Percentiles rank a stretch among this genome's conserved stretches.
Evolutionary conservation across 306 rosid species (phyloP).

Genomic region (Malus asiatica): DNA sequence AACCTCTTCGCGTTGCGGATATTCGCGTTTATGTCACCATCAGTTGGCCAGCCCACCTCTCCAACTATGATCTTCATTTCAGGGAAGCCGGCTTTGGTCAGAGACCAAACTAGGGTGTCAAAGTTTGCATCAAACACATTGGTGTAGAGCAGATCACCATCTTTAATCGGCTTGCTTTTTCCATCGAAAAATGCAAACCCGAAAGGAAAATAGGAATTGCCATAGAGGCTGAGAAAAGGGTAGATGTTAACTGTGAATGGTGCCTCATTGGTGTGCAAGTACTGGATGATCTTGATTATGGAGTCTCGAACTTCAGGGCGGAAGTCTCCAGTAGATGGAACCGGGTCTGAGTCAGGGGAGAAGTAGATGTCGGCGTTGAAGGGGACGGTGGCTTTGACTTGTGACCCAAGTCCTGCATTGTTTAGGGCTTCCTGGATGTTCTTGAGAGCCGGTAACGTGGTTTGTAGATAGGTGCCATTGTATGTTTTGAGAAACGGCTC

Average conservation of each 20-base stretch:
- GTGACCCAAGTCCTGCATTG: slow-evolving; percentile 48
- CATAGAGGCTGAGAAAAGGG: slow-evolving; percentile 75
- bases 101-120: slow-evolving; percentile 64
- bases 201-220: slow-evolving; percentile 64
- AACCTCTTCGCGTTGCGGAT: slow-evolving; percentile 53
- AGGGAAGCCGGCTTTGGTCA: slow-evolving; percentile 61
- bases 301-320: slow-evolving; percentile 58
- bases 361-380: slow-evolving; percentile 84
- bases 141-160: slow-evolving; percentile 55
- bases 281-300: slow-evolving; percentile 51
- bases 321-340: slow-evolving; percentile 90
- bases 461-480: slow-evolving; percentile 53
- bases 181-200: slow-evolving; percentile 90
- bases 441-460: slow-evolving; percentile 73
- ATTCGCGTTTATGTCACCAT: slow-evolving; percentile 63
- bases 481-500: slow-evolving; percentile 86
- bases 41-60: slow-evolving; percentile 94
- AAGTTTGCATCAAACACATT: slow-evolving; percentile 83
- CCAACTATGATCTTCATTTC: slow-evolving; percentile 58
- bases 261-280: slow-evolving; percentile 48
- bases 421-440: slow-evolving; percentile 70
- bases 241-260: slow-evolving; percentile 84
- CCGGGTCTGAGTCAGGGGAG: slow-evolving; percentile 73
- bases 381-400: slow-evolving; percentile 82
- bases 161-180: slow-evolving; percentile 42